Base-by-base conservation (phyloP, 306 rosid genomes). In the Fragaria iinumae region DNA sequence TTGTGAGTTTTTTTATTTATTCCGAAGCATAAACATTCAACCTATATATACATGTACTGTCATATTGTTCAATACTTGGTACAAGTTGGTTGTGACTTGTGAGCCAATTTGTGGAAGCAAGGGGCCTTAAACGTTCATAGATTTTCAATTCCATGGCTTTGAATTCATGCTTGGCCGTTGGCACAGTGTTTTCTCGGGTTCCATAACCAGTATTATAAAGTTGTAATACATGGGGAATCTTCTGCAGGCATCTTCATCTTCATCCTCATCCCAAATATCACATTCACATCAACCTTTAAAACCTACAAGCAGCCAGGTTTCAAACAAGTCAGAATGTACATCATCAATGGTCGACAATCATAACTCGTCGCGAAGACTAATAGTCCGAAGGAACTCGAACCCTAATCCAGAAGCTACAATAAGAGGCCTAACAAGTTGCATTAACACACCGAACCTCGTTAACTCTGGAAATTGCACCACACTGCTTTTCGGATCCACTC, bases 401-500 rank as follows among this genome's bases (percentile, higher is more conserved):
- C 62, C 62, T 1, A 43, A 29, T 55, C 56, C 69, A 16, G 53
- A 1, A 67, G 57, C 67, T 21, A 27, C 59, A 45, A 4, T 49
- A 69, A 27, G 80, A 29, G 60, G 60, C 53, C 20, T 71, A 34
- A 48, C 52, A 48, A 71, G 72, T 63, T 47, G 50, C 73, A 71
- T 38, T 1, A 57, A 79, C 57, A 12, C 9, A 56, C 75, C 80
- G 13, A 18, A 14, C 38, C 75, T 77, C 18, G 56, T 59, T 32
- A 18, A 43, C 21, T 55, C 69, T 17, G 75, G 53, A 56, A 68
- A 43, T 55, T 68, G 44, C 68, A 41, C 69, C 69, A 68, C 77
- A 9, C 48, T 71, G 27, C 18, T 79, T 63, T 57, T 79, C n/a
- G 72, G 66, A 47, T 72, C 72, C 10, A 65, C 64, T 71, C 77